Conservation (phyloP, 352 stramenopile genomes). For the Phytopythium mirpurense region DNA sequence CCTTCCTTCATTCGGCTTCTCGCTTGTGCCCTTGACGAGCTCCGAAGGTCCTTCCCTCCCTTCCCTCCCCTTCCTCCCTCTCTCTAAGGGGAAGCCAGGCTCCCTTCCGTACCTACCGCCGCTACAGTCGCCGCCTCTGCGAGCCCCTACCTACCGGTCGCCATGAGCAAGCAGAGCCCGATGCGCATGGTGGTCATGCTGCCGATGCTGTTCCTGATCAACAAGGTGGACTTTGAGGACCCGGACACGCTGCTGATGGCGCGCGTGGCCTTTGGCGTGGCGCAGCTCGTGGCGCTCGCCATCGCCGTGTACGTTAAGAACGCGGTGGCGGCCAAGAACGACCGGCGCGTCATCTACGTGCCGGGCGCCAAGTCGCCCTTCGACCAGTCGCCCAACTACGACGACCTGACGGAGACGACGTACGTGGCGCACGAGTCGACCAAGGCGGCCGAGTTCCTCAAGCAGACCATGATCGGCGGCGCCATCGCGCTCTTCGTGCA, state of each 20-base stretch:
- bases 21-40: too few relatives aligned
- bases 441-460: conserved; percentile 77
- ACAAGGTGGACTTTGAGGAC: conserved; percentile 85
- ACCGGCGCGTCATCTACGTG: conserved; percentile 78
- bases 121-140: too few relatives aligned
- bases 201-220: conserved; percentile 84
- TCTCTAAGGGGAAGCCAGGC: too few relatives aligned
- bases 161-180: conserved; percentile 62
- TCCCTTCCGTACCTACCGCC: too few relatives aligned
- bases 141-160: neutral
- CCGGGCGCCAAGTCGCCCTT: conserved; percentile 68
- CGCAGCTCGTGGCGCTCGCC: conserved; percentile 55
- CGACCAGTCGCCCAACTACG: conserved; percentile 74
- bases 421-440: conserved; percentile 64
- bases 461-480: conserved; percentile 78
- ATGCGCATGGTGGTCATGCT: conserved; percentile 82
- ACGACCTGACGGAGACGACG: conserved; percentile 72
- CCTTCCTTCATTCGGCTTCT: neutral
- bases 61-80: too few relatives aligned
- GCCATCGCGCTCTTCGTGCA: conserved; percentile 77
- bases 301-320: conserved; percentile 68
- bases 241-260: conserved; percentile 49
- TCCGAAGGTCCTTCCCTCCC: too few relatives aligned
- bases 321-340: conserved; percentile 68
- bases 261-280: conserved; percentile 59